These are phyloP conservation scores for Mycena amicta DNA, from an alignment of 768 basidiomycete species.

Conservation along the genomic window DNA sequence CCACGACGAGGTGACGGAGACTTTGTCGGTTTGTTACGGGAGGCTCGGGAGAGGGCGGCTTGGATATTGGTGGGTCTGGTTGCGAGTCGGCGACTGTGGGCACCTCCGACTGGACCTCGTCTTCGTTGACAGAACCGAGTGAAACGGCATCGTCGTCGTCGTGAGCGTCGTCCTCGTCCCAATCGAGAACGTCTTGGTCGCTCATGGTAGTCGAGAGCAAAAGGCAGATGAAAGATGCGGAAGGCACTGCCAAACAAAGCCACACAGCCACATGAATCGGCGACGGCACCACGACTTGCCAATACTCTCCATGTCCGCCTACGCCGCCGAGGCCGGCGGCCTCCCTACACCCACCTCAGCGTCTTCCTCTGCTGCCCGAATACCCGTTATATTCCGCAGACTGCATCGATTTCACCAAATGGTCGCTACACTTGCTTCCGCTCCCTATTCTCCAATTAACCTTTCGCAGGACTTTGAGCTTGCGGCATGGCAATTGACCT, in stretches of 20 bases:
- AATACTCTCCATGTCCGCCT: constrained; percentile 30
- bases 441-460: constrained; percentile 3
- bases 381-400: constrained; percentile 81
- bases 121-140: constrained; percentile 18
- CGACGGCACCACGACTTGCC: constrained; percentile 1
- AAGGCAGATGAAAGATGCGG: constrained; percentile 22
- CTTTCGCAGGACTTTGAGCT: constrained; percentile 86
- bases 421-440: constrained; percentile 45
- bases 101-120: constrained; percentile 1
- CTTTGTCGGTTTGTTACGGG: not conserved
- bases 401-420: constrained; percentile 85
- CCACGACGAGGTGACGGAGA: constrained; percentile 3
- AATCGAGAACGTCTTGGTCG: constrained; percentile 76
- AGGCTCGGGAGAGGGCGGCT: not conserved
- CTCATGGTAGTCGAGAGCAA: constrained; percentile 46
- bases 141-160: constrained; percentile 59
- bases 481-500: constrained; percentile 94
- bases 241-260: constrained; percentile 5
- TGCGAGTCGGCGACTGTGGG: not conserved
- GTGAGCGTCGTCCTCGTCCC: constrained; percentile 56
- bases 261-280: constrained; percentile 4
- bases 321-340: constrained; percentile 42
- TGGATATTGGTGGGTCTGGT: constrained; percentile 1
- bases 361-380: constrained; percentile 48
- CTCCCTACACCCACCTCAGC: constrained; percentile 35